Base-by-base conservation (phyloP, 2,329 filamentous ascomycete genomes). In the Shiraia sp. region DNA sequence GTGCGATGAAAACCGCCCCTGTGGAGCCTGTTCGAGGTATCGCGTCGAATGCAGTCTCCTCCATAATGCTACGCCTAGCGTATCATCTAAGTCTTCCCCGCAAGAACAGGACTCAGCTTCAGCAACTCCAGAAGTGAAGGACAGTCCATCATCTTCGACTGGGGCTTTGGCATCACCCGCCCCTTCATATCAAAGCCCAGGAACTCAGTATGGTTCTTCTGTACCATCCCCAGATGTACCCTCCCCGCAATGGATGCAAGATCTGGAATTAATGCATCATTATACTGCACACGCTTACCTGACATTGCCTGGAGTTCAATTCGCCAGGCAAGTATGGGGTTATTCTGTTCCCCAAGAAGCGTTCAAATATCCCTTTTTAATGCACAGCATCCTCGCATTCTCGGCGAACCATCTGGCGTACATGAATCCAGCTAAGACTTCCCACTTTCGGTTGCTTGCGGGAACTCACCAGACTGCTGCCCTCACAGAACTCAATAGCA, bases 381-480 rank as follows among this genome's bases (percentile, higher is more conserved):
- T 74, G 42, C 66, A 72, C 40, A 62, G 63, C 6, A 59, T 73
- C 3, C 46, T 73, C 9, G 68, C 70, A 1, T 65, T 68, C 26
- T 63, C 71, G 1, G 66, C 69, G 3, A 53, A 64, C 9, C 63
- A 71, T 36, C 57, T 68, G 15, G 63, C 60, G 3, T 53, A 67
- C 33, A 42, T 65, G 15, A 52, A 63, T 12, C 56, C 59, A 4
- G 47, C 50, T 10, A 42, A 32, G 16, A 42, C 47, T 6, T 13
- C 39, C 0, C 45, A 59, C 38, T 63, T 56, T 32, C 55, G 48
- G 1, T 24, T 63, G 6, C 56, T 62, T n/a, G 53, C 59, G 7
- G 61, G 56, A 9, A 55, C 54, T 5, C 63, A 66, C 36, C 59
- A 66, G 32, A 50, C 57, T 8, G 53, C 53, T 13, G 58, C 54